These are phyloP conservation scores for Rheum nobile DNA, from an alignment of 148 eudicot genomes.

Conservation along the genomic window DNA sequence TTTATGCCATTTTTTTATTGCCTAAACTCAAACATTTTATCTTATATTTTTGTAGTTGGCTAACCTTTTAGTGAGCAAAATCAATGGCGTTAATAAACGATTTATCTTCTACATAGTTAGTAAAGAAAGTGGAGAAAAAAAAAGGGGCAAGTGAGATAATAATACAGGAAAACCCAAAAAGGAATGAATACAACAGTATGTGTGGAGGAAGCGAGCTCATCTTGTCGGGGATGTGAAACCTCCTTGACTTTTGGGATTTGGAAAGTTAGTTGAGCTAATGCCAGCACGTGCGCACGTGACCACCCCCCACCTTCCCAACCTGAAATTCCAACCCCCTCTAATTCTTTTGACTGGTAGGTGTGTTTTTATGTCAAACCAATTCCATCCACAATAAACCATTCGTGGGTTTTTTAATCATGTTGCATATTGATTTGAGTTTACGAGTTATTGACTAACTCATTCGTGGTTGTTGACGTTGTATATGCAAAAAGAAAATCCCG, in stretches of 20 bases:
- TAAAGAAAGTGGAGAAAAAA: neutral
- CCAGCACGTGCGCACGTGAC: slow-evolving; percentile 1
- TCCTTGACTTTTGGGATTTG: neutral
- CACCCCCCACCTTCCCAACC: neutral
- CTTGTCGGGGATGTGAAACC: neutral
- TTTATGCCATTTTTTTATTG: neutral
- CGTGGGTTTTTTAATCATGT: too few relatives aligned
- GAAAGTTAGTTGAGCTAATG: slow-evolving; percentile 6
- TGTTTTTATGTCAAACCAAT: neutral
- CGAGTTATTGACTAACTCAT: neutral
- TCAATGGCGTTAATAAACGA: neutral
- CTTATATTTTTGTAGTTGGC: neutral
- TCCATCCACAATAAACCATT: too few relatives aligned
- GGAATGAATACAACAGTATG: neutral
- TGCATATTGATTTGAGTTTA: too few relatives aligned
- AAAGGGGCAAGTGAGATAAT: neutral
- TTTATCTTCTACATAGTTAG: neutral
- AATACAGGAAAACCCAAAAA: neutral
- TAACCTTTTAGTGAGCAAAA: neutral
- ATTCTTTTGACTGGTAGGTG: slow-evolving; percentile 2
- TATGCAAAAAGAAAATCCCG: neutral
- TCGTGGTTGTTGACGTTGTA: neutral
- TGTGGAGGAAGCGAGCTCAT: neutral
- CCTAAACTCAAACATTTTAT: neutral
- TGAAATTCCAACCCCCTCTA: neutral